phyloP scores from a whole-genome alignment of 306 rosid species.

The Morella rubra region DNA sequence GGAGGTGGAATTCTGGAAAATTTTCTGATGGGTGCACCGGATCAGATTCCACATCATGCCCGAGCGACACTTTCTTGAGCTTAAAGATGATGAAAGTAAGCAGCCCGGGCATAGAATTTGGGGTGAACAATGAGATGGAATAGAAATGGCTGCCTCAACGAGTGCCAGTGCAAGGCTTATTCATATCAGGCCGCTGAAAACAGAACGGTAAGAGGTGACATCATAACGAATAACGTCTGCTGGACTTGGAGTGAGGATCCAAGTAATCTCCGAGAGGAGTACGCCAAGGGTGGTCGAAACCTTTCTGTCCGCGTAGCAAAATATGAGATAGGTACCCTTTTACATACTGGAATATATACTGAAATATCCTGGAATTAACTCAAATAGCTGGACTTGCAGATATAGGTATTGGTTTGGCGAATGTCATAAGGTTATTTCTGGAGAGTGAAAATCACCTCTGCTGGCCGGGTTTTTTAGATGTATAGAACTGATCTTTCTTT shows the following conservation, averaged over 20 bases:
- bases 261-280: slow-evolving; percentile 27
- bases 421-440: neutral
- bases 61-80: slow-evolving; percentile 18
- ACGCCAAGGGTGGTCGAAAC: neutral
- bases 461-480: too few species aligned
- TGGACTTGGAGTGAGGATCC: slow-evolving; percentile 24
- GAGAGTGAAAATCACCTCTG: neutral
- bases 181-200: slow-evolving; percentile 29
- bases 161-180: slow-evolving; percentile 35
- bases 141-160: slow-evolving; percentile 9
- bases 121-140: neutral
- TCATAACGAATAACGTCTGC: neutral
- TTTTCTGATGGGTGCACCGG: neutral
- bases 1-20: neutral
- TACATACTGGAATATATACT: too few species aligned
- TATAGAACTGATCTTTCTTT: neutral
- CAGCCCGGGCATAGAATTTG: accelerated
- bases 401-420: neutral
- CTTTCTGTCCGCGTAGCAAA: slow-evolving; percentile 22
- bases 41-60: neutral
- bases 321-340: slow-evolving; percentile 38
- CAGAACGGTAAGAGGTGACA: neutral
- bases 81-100: slow-evolving; percentile 16
- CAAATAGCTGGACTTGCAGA: neutral
- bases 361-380: neutral